Base-by-base conservation (phyloP, 768 basidiomycete genomes). In the Kwoniella botswanensis region DNA sequence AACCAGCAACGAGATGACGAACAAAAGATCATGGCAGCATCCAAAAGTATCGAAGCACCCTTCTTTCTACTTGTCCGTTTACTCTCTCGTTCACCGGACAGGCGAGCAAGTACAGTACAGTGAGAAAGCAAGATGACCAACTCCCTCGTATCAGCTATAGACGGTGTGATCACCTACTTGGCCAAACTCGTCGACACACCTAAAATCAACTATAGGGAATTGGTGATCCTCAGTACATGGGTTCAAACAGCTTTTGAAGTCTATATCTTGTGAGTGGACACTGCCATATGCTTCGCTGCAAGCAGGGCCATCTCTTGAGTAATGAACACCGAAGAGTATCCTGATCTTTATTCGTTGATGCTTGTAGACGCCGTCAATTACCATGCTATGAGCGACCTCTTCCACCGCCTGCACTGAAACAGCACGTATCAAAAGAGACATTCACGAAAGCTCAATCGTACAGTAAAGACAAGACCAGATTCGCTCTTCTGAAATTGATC, bases 391-490 rank as follows among this genome's bases (percentile, higher is more conserved):
- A 89, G 9, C 93, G 90, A 77, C 87, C 86, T 0, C 86, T 87
- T 46, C 94, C 92, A 0, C 93, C 93, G 1, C 79, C 87, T 2
- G 89, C 88, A 3, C 88, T 97, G 3, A 89, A 88, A 3, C 83
- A 83, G 1, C 90, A 93, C 80, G 90, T 95, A 76, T 86, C 87
- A 17, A 80, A 84, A 11, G 88, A 90, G 2, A 89, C 89, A 15
- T 96, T 95, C 83, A 86, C 89, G 71, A 97, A 97, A 78, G 94
- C 93, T 0, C 96, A 99, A 82, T 85, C 87, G 53, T 99, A 99
- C 85, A 93, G 94, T 21, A 89, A 88, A 62, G 92, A 94, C 87
- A 97, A 97, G 85, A 92, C 94, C 12, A 88, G 88, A 77, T 95
- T 92, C 82, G 88, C 90, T 2, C 84, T 96, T 52, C 79, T 92